phyloP scores from a whole-genome alignment of 2,329 filamentous ascomycete species.

The Claviceps capensis region DNA sequence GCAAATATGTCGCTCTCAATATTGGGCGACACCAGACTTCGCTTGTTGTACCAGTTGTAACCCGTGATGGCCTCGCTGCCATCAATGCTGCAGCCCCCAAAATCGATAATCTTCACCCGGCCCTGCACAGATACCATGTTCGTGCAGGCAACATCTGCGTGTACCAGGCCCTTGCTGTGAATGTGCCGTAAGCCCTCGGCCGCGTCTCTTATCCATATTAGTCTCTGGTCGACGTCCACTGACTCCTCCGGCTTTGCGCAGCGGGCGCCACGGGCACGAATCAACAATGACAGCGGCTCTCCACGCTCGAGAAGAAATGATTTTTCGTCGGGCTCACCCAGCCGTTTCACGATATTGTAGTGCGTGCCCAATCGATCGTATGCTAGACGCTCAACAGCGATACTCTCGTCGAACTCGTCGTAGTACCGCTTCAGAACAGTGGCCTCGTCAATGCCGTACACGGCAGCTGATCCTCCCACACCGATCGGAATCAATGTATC shows the following conservation, averaged over 20 bases:
- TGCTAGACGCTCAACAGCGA: slow-evolving; percentile 3
- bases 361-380: slow-evolving; percentile 3
- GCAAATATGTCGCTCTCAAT: background rate
- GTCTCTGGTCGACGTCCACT: slow-evolving; percentile 1
- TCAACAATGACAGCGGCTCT: background rate
- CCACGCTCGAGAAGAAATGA: slow-evolving; percentile 5
- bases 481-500: slow-evolving; percentile 1
- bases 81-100: slow-evolving; percentile 5
- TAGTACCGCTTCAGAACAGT: slow-evolving; percentile 5
- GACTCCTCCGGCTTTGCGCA: too few relatives aligned
- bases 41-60: slow-evolving; percentile 4
- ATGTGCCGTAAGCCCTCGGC: slow-evolving; percentile 2
- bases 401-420: slow-evolving; percentile 2
- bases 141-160: slow-evolving; percentile 4
- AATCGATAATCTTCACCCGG: slow-evolving; percentile 5
- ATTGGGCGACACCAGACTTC: background rate
- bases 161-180: slow-evolving; percentile 3
- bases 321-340: slow-evolving; percentile 1
- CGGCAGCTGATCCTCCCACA: slow-evolving; percentile 2
- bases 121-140: slow-evolving; percentile 3
- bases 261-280: background rate
- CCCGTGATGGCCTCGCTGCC: slow-evolving; percentile 3
- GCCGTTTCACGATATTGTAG: slow-evolving; percentile 3
- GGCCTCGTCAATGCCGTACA: slow-evolving; percentile 5
- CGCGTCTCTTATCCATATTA: slow-evolving; percentile 2